These are phyloP conservation scores for Scheffersomyces quercinus DNA, from an alignment of 1,139 yeast species.

Conservation along the genomic window DNA sequence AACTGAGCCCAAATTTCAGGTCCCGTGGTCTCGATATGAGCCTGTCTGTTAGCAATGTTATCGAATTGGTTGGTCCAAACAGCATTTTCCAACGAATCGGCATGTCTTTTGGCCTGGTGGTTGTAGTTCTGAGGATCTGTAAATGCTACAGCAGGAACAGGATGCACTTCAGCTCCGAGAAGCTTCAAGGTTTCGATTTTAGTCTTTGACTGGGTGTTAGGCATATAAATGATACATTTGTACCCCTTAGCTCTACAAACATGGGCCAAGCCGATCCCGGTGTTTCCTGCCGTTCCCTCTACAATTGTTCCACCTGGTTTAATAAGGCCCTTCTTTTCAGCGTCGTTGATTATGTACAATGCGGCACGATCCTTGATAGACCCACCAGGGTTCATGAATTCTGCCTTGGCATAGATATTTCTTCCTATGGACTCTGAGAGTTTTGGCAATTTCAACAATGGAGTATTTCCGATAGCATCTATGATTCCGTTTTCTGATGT, in stretches of 20 bases:
- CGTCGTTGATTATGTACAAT: constrained; percentile 70
- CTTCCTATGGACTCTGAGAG: constrained; percentile 66
- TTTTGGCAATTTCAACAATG: constrained; percentile 64
- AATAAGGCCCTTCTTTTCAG: constrained; percentile 69
- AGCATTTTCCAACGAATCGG: constrained; percentile 70
- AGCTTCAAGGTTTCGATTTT: constrained; percentile 72
- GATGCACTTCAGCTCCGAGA: constrained; percentile 82
- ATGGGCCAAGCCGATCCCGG: constrained; percentile 90
- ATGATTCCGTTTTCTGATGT: constrained; percentile 64
- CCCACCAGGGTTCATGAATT: constrained; percentile 94
- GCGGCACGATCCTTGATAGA: constrained; percentile 94
- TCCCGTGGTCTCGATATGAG: constrained; percentile 89
- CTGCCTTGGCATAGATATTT: constrained; percentile 85
- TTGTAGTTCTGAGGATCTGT: constrained; percentile 81
- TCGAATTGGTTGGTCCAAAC: constrained; percentile 94
- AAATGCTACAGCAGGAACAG: constrained; percentile 87
- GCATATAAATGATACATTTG: constrained; percentile 85
- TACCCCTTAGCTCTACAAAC: constrained; percentile 83
- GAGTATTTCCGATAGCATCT: constrained; percentile 87
- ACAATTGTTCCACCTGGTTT: constrained; percentile 63
- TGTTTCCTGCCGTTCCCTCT: constrained; percentile 62
- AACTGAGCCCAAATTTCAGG: constrained; percentile 91
- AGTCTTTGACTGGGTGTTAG: constrained; percentile 78
- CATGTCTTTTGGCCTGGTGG: constrained; percentile 83
- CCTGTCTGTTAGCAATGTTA: constrained; percentile 81